Evolutionary conservation across 2,329 filamentous ascomycete genomes (phyloP).

Genomic region (Exophiala phaeomuriformis): DNA sequence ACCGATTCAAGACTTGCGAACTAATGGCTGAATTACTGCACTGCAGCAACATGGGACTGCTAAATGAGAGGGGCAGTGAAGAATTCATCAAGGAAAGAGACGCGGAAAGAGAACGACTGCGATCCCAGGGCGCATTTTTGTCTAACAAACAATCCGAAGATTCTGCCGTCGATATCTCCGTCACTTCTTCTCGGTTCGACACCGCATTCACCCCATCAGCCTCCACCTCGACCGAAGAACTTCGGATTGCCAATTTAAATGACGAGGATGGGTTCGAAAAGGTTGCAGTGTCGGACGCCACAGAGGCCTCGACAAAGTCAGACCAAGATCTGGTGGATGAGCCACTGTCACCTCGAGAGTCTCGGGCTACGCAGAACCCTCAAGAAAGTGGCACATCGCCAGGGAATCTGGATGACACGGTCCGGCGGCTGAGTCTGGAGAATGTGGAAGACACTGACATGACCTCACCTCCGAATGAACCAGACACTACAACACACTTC

Average conservation of each 20-base stretch:
- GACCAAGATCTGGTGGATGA: slow-evolving; percentile 66
- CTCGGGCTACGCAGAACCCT: slow-evolving; percentile 1
- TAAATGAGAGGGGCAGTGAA: slow-evolving; percentile 88
- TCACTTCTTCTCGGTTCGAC: slow-evolving; percentile 40
- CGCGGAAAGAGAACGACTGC: slow-evolving; percentile 69
- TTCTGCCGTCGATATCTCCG: slow-evolving; percentile 51
- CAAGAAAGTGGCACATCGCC: slow-evolving; percentile 37
- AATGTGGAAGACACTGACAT: slow-evolving; percentile 43
- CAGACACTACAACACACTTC: slow-evolving; percentile 10
- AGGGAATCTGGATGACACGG: slow-evolving; percentile 48
- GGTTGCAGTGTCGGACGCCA: slow-evolving; percentile 66
- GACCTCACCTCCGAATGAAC: slow-evolving; percentile 33
- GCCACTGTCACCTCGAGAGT: slow-evolving; percentile 53
- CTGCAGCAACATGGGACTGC: slow-evolving; percentile 95
- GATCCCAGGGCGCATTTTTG: slow-evolving; percentile 65
- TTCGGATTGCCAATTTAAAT: slow-evolving; percentile 69
- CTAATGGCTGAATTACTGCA: slow-evolving; percentile 96
- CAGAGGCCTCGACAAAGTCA: slow-evolving; percentile 55
- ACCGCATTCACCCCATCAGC: slow-evolving; percentile 34
- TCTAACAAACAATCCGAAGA: slow-evolving; percentile 38
- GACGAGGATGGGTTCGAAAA: slow-evolving; percentile 94
- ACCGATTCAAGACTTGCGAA: slow-evolving; percentile 97
- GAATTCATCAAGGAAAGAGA: slow-evolving; percentile 75
- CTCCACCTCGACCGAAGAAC: slow-evolving; percentile 53
- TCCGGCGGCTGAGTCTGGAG: slow-evolving; percentile 43